Conservation (phyloP, 495 filamentous ascomycete species). For the Xylaria acuta region DNA sequence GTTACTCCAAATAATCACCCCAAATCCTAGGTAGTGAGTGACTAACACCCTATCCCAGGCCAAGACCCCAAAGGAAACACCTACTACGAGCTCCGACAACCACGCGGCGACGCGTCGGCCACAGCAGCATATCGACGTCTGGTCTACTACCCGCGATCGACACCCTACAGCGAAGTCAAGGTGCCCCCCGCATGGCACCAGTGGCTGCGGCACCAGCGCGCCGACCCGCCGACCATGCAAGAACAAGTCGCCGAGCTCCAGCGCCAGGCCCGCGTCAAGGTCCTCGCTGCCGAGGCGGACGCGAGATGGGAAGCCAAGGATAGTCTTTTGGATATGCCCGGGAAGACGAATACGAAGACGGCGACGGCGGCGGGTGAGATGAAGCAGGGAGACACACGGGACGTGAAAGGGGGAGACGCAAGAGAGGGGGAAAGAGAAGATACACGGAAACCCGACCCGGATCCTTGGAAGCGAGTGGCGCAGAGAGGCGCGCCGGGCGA, state of each 20-base stretch:
- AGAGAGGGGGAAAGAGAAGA: slow-evolving; percentile 27
- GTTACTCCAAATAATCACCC: too few relatives aligned
- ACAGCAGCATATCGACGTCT: slow-evolving; percentile 65
- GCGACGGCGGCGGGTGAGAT: slow-evolving; percentile 7
- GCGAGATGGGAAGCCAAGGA: slow-evolving; percentile 84
- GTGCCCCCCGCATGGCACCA: slow-evolving; percentile 86
- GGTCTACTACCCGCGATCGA: slow-evolving; percentile 66
- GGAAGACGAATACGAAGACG: not conserved
- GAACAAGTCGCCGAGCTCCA: slow-evolving; percentile 76
- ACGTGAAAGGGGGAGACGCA: slow-evolving; percentile 33
- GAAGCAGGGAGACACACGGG: slow-evolving; percentile 31
- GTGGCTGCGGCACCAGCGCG: slow-evolving; percentile 88
- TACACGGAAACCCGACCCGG: slow-evolving; percentile 43
- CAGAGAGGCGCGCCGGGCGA: slow-evolving; percentile 62
- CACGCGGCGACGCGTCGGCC: slow-evolving; percentile 56
- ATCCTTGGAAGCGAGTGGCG: slow-evolving; percentile 67
- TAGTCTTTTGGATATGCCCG: slow-evolving; percentile 39
- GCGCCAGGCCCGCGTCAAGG: slow-evolving; percentile 71
- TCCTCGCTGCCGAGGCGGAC: slow-evolving; percentile 79
- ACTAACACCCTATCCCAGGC: slow-evolving; percentile 57
- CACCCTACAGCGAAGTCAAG: slow-evolving; percentile 69
- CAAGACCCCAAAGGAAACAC: slow-evolving; percentile 88
- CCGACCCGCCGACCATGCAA: slow-evolving; percentile 68
- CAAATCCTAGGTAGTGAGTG: too few relatives aligned
- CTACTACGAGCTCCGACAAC: slow-evolving; percentile 89